These are phyloP conservation scores for Colletotrichum horii DNA, from an alignment of 2,329 filamentous ascomycete species.

Conservation along the genomic window DNA sequence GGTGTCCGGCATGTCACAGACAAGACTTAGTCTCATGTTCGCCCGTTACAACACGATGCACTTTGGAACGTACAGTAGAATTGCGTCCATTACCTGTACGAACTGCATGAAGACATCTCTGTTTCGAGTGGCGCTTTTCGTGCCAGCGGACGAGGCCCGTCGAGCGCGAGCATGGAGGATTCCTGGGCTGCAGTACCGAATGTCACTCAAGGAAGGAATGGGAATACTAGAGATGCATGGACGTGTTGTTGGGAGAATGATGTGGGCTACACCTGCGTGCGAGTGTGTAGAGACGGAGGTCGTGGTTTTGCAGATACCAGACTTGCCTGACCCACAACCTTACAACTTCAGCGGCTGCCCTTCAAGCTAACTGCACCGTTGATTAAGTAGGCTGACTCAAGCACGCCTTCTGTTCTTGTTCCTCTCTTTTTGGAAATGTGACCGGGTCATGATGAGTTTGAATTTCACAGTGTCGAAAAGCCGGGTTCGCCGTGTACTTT, in stretches of 20 bases:
- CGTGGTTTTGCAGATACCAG: constrained; percentile 21
- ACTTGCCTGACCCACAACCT: background rate
- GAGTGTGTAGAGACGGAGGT: constrained; percentile 20
- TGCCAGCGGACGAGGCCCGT: background rate
- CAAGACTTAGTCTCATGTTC: background rate
- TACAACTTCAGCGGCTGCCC: background rate
- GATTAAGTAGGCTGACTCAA: no score
- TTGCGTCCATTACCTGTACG: background rate
- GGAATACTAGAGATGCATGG: background rate
- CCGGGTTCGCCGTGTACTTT: no score
- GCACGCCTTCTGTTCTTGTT: no score
- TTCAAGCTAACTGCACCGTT: no score
- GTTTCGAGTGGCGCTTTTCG: background rate
- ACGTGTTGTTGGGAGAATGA: background rate
- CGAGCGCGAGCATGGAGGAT: background rate
- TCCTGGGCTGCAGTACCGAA: background rate
- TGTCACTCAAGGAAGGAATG: background rate
- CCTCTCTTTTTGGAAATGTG: no score
- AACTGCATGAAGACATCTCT: background rate
- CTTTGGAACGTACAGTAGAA: background rate
- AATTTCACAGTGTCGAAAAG: no score
- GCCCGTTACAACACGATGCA: background rate
- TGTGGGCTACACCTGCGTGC: constrained; percentile 24
- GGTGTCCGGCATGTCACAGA: background rate
- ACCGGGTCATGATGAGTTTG: no score